Base-by-base conservation (phyloP, 75 land plant species). In the Pinus albicaulis region DNA sequence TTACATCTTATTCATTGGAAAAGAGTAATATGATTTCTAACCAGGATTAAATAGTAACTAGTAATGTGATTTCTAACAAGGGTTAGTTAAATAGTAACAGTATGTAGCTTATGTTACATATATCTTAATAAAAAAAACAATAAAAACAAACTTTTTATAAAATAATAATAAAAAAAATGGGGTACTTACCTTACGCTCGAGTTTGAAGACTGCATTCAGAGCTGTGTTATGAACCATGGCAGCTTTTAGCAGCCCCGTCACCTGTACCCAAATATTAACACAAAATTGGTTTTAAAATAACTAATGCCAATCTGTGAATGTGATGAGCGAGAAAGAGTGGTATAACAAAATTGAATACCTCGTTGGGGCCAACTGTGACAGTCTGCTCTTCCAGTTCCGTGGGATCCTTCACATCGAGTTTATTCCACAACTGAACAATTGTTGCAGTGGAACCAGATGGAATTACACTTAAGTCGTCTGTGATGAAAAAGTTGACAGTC, bases 181-280 rank as follows among this genome's bases (percentile, higher is more conserved):
- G n/a, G n/a, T n/a, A n/a, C 11, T 26, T 62, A 62, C 65, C 34
- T 62, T 62, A 25, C 19, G 0, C 34, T 65, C n/a, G 16, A n/a
- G 22, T 7, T 66, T 66, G 70, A 66, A 66, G 48, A 66, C 70
- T 5, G 26, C 70, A n/a, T 66, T 66, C 20, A 66, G 20, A 19
- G 70, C 70, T 0, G 70, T 66, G n/a, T 20, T 66, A 11, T 48
- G 38, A 34, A 66, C 22, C 70, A 66, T 66, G 7, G 70, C 70
- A 11, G 70, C 70, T 66, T 66, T 66, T 19, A 66, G 70, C 52
- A 66, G 14, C 0, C 70, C 70, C 48, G 38, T 19, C 22, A 66
- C 70, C 70, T 66, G 70, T 20, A 0, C 34, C 26, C 19, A 14
- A 28, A 63, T 14, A 3, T 61, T 20, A 61, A 61, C 15, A 10